Percentiles rank a stretch among this genome's conserved stretches.
Evolutionary conservation across 148 eudicot species (phyloP).

Genomic region (Beta vulgaris): DNA sequence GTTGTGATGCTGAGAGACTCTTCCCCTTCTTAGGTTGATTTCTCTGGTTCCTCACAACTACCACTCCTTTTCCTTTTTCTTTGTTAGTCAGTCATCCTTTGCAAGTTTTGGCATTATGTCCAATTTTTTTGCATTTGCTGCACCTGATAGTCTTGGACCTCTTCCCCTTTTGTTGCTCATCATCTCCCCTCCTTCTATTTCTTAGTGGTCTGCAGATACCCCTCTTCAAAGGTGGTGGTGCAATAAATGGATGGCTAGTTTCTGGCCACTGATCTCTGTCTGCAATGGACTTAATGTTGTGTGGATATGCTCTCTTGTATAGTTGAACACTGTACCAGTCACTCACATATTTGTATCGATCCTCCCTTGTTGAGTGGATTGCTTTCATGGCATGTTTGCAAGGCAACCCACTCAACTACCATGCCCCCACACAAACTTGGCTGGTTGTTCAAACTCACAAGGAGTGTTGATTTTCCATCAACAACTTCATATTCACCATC

Average conservation of each 20-base stretch:
- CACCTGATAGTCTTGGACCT: neutral
- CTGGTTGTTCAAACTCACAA: no score
- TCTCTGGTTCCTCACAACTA: no score
- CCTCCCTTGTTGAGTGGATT: neutral
- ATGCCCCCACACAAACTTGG: neutral
- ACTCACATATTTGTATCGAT: neutral
- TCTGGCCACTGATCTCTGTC: neutral
- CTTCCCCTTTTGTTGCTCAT: neutral
- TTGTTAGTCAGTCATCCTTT: neutral
- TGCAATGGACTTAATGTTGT: neutral
- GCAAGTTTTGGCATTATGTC: slow-evolving; percentile 1
- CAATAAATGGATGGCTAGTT: neutral
- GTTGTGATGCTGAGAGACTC: no score
- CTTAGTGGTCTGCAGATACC: neutral
- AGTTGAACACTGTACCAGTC: neutral
- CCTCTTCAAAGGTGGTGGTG: neutral
- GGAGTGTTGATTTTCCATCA: no score
- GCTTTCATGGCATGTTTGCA: neutral
- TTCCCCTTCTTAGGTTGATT: no score
- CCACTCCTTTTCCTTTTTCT: no score
- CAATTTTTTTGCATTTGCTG: neutral
- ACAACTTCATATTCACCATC: neutral
- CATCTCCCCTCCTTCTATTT: neutral
- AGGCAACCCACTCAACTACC: neutral
- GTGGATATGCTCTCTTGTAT: neutral